Percentiles rank a stretch among this genome's conserved stretches.
Evolutionary conservation across 352 stramenopile species (phyloP).

Genomic region (Phytophthora podocarpi): DNA sequence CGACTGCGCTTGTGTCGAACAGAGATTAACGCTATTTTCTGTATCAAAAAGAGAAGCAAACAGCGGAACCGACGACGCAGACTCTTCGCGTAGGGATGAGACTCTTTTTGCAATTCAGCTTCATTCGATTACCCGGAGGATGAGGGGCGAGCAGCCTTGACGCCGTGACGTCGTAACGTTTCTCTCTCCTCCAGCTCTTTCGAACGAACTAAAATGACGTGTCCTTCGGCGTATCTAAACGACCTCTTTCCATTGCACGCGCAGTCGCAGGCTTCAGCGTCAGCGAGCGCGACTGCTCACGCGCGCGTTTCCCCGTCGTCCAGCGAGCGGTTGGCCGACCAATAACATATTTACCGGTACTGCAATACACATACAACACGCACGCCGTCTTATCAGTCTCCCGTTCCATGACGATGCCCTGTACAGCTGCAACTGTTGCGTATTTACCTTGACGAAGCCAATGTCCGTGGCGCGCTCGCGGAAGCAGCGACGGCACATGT

Average conservation of each 20-base stretch:
- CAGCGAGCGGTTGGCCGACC: constrained; percentile 44
- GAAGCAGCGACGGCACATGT: constrained; percentile 98
- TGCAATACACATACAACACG: constrained; percentile 26
- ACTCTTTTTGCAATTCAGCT: constrained; percentile 62
- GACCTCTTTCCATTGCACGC: constrained; percentile 46
- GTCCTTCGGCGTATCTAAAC: constrained; percentile 71
- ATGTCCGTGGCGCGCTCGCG: constrained; percentile 94
- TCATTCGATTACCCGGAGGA: constrained; percentile 55
- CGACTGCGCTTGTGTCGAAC: no score
- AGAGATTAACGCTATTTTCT: no score
- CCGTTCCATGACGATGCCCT: background rate
- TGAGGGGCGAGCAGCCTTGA: constrained; percentile 1
- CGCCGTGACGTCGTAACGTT: constrained; percentile 15
- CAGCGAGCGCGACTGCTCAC: constrained; percentile 35
- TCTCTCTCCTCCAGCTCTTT: constrained; percentile 26
- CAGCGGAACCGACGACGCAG: constrained; percentile 8
- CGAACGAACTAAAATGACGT: constrained; percentile 40
- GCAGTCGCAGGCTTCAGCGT: constrained; percentile 35
- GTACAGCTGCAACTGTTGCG: background rate
- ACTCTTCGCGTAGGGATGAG: constrained; percentile 12
- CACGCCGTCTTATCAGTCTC: background rate
- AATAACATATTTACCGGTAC: constrained; percentile 78
- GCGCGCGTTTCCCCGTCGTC: constrained; percentile 34
- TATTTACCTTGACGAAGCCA: constrained; percentile 93
- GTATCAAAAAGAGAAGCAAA: constrained; percentile 16